phyloP scores from a whole-genome alignment of 2,329 filamentous ascomycete species.

The Calonectria pauciramosa region DNA sequence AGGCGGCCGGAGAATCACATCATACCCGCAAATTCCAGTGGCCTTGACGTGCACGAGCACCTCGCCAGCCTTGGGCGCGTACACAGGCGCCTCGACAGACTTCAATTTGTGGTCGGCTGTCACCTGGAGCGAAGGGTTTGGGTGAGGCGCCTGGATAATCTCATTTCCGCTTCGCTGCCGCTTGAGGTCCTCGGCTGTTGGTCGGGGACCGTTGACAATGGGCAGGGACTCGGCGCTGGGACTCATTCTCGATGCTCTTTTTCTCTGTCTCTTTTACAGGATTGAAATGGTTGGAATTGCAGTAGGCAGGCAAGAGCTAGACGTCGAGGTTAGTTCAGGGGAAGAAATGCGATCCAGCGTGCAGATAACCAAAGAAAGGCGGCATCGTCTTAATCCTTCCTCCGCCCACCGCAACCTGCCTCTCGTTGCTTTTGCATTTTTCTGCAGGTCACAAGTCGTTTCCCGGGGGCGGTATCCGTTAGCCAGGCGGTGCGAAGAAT shows the following conservation, averaged over 20 bases:
- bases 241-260: conserved; percentile 28
- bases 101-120: conserved; percentile 73
- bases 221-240: conserved; percentile 37
- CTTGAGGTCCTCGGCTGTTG: conserved; percentile 34
- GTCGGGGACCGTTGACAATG: conserved; percentile 21
- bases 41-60: conserved; percentile 73
- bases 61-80: conserved; percentile 66
- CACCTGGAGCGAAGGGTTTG: conserved; percentile 55
- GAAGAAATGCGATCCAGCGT: not conserved
- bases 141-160: conserved; percentile 46
- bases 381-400: conserved; percentile 9
- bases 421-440: conserved; percentile 15
- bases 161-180: conserved; percentile 30
- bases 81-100: conserved; percentile 68
- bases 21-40: conserved; percentile 74
- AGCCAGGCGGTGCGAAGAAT: conserved; percentile 26
- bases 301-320: not conserved
- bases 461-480: conserved; percentile 2
- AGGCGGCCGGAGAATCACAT: conserved; percentile 22
- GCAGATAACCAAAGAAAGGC: conserved; percentile 1
- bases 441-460: conserved; percentile 31
- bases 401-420: conserved; percentile 17
- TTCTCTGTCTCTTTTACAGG: not conserved
- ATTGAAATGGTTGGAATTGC: not conserved
- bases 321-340: not conserved